Evolutionary conservation across 1,284 basidiomycete species (phyloP).

Genomic region (Heliocybe sulcata): DNA sequence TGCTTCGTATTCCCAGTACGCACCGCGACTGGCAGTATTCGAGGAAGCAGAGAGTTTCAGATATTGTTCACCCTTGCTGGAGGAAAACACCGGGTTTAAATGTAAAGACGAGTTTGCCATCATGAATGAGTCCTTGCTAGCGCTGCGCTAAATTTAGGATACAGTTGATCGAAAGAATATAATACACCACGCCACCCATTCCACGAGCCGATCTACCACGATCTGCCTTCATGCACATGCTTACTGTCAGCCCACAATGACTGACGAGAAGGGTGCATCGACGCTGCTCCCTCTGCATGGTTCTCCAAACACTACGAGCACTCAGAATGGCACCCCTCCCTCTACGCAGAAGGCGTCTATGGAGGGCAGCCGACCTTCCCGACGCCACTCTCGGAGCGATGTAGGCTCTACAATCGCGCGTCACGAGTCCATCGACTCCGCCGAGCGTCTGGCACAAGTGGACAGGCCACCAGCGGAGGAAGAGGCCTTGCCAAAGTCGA

Average conservation of each 20-base stretch:
- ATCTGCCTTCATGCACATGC: not conserved
- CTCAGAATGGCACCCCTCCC: not conserved
- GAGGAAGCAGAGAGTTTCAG: too few species aligned
- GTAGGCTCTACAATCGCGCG: constrained; percentile 27
- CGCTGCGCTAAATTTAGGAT: not conserved
- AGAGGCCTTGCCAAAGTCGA: constrained; percentile 33
- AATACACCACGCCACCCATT: too few species aligned
- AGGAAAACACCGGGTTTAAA: too few species aligned
- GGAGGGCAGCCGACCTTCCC: not conserved
- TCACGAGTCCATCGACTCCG: constrained; percentile 26
- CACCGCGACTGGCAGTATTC: too few species aligned
- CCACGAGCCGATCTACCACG: too few species aligned
- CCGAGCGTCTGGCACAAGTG: constrained; percentile 38
- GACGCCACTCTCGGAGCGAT: constrained; percentile 14
- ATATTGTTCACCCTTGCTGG: too few species aligned
- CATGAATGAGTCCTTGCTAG: not conserved
- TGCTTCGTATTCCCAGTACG: too few species aligned
- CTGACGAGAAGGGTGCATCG: not conserved
- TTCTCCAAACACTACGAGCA: not conserved
- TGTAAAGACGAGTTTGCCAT: not conserved
- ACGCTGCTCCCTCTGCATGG: not conserved
- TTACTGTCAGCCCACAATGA: not conserved
- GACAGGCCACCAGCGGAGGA: constrained; percentile 42
- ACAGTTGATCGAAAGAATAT: too few species aligned
- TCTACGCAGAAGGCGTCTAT: not conserved